Conservation (phyloP, 345 rosid species). For the Arabis alpina region DNA sequence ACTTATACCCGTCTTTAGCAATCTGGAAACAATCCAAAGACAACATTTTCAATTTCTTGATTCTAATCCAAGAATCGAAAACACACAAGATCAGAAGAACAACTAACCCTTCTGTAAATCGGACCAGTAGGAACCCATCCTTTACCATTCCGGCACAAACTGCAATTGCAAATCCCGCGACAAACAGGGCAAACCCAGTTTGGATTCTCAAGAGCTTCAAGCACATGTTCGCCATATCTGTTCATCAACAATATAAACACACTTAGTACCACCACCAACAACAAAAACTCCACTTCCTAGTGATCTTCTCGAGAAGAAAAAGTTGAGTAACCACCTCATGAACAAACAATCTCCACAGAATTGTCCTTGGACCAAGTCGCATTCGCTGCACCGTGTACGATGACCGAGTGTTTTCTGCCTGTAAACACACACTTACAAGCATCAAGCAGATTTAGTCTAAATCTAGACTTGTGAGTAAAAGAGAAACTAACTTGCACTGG, state of each 20-base stretch:
- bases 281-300: constrained; percentile 1
- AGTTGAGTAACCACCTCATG: constrained; percentile 57
- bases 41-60: constrained; percentile 27
- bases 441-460: not conserved
- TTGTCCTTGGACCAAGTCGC: constrained; percentile 80
- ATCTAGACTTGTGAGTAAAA: no score
- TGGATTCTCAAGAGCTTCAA: constrained; percentile 82
- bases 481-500: constrained; percentile 60
- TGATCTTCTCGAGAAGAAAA: not conserved
- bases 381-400: constrained; percentile 71
- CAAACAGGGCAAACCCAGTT: constrained; percentile 86
- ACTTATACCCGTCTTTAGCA: constrained; percentile 72
- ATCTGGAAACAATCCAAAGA: constrained; percentile 49
- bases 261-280: not conserved
- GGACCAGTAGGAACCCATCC: constrained; percentile 89
- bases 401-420: constrained; percentile 96
- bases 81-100: not conserved
- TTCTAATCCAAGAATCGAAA: not conserved
- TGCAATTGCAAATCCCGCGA: constrained; percentile 94
- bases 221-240: constrained; percentile 94
- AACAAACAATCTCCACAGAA: constrained; percentile 94
- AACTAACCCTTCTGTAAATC: constrained; percentile 66
- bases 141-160: constrained; percentile 79
- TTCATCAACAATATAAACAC: not conserved
- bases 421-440: constrained; percentile 26